Evolutionary conservation across 2,329 filamentous ascomycete species (phyloP), one percentile per base, ranked within the genome.

Genomic region (Arthrobotrys conoides): DNA sequence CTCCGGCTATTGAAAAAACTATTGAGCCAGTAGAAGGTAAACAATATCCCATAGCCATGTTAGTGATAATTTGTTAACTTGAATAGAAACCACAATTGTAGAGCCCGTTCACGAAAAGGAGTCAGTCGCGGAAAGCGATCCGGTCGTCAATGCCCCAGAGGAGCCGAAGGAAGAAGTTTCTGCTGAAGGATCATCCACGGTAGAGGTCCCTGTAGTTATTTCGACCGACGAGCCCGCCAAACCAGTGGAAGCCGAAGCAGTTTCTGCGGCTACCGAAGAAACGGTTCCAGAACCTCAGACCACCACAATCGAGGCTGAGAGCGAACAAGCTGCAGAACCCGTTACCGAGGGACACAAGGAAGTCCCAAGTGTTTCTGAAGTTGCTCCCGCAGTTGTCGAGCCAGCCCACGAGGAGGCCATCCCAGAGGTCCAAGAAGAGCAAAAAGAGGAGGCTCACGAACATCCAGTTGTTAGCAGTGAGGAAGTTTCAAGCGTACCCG

Each of bases 11-110:
- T 27, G 55, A 63, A 14, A 46, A 33, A n/a, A 30, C 30, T 16
- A 20, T 22, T 12, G 55, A 71, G 36, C 51, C 53, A 48, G 66
- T 33, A 16, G 36, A 61, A 61, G 55, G 55, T 61, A 44, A 24
- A 5, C 20, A 12, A 6, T 16, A 10, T 22, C 14, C 20, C n/a
- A 41, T 10, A 55, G 30, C 22, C 18, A 57, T 6, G 2, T 57
- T 20, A 6, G 10, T 20, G 18, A 12, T 3, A 20, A n/a, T 44
- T 44, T 4, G 1, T 33, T 59, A 16, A 69, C 30, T 27, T 2
- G 20, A 53, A 53, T 10, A 49, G 64, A 67, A 51, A 49, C 49
- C 33, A 33, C 36, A n/a, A 20, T 61, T 24, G 18, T 49, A 24
- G 65, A 68, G 36, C 10, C 33, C 30, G 65, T 41, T 18, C 30